Base-by-base conservation (phyloP, 208 protist species). In the Balamuthia mandrillaris region DNA sequence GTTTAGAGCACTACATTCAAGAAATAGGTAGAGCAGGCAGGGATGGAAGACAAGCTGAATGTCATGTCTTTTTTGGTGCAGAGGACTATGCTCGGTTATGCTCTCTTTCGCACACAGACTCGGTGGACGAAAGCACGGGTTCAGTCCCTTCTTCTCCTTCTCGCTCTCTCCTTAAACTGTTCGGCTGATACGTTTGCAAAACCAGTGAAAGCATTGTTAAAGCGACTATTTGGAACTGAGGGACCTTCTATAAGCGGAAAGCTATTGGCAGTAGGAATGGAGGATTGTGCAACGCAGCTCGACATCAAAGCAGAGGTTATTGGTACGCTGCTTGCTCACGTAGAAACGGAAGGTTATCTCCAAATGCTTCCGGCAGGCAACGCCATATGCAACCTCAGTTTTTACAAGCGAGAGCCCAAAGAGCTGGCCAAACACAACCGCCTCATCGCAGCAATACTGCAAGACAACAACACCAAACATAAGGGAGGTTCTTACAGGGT, bases 21-120 rank as follows among this genome's bases (percentile, higher is more conserved):
- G 90, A 92, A 33, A 88, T 90, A 39, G 90, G 90, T 0, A 41
- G 90, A 12, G 90, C 87, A 31, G 90, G 90, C 1, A 54, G 90
- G 39, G 90, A 92, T 42, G 88, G 89, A 12, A 10, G 33, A 1
- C 51, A 75, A 33, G 65, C 79, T 9, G 16, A 87, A 1, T 90
- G 84, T 18, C 63, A 87, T 37, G n/a, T 72, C 35, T 60, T 90
- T 47, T 12, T 90, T 12, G 31, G 27, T 27, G 35, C 35, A 7
- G 79, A 54, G 6, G 84, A 89, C 29, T 90, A 88, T 87, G 82
- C 54, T 0, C 56, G 81, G 0, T 21, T 61, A 31, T 42, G 63
- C 41, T 72, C 51, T 18, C 44, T 58, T 21, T 29, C 61, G 12
- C 60, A 54, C 77, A 29, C 56, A n/a, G 77, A 84, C n/a, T 54